A percentile compares a stretch with the other conserved stretches of the same genome.
These are phyloP conservation scores for Coemansia javaensis DNA, from an alignment of 192 early-diverging fungal species.

Conservation along the genomic window DNA sequence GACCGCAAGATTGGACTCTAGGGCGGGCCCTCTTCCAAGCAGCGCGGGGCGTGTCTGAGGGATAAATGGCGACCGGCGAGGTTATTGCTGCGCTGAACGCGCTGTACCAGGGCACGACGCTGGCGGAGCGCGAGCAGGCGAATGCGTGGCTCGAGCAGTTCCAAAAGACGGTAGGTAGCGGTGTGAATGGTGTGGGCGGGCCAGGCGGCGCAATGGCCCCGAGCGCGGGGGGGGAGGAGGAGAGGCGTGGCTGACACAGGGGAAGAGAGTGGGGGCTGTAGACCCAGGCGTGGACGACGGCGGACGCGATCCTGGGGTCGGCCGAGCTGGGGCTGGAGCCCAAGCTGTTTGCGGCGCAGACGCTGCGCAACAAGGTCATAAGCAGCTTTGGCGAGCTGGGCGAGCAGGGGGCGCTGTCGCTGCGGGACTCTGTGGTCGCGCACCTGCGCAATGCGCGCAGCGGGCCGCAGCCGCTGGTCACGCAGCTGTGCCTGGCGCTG, in stretches of 20 bases:
- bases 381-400: slow-evolving; percentile 76
- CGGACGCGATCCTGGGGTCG: slow-evolving; percentile 65
- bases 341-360: slow-evolving; percentile 90
- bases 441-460: slow-evolving; percentile 55
- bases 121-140: slow-evolving; percentile 51
- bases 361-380: slow-evolving; percentile 84
- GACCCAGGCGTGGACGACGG: slow-evolving; percentile 80
- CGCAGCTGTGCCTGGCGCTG: slow-evolving; percentile 77
- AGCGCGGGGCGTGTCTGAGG: neutral
- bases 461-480: slow-evolving; percentile 62
- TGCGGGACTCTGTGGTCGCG: slow-evolving; percentile 77
- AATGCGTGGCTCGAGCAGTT: slow-evolving; percentile 77
- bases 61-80: slow-evolving; percentile 11
- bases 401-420: slow-evolving; percentile 52
- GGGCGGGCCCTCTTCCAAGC: neutral
- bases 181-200: neutral
- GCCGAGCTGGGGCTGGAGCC: slow-evolving; percentile 54
- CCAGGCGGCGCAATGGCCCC: neutral
- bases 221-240: neutral
- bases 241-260: neutral
- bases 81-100: slow-evolving; percentile 39
- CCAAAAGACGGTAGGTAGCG: slow-evolving; percentile 72
- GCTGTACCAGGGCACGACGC: slow-evolving; percentile 37
- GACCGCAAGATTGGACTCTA: neutral
- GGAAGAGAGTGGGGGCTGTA: slow-evolving; percentile 19